Conservation (phyloP, 2,329 filamentous ascomycete species). For the Diaporthe ampelina region DNA sequence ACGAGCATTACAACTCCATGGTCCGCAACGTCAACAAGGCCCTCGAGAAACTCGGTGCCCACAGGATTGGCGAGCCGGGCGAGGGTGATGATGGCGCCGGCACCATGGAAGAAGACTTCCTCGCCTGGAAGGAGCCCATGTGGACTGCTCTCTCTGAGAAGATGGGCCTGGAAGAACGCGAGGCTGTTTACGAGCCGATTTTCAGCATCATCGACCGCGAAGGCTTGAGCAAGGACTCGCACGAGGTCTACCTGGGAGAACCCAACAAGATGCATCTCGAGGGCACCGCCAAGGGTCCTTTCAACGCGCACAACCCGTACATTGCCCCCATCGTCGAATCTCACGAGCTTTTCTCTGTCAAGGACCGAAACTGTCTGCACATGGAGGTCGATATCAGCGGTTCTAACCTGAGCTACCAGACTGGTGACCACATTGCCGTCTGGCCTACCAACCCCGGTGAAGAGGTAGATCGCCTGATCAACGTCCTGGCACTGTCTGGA, state of each 20-base stretch:
- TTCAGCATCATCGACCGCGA: constrained; percentile 86
- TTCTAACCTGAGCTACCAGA: constrained; percentile 93
- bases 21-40: constrained; percentile 90
- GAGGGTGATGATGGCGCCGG: constrained; percentile 98
- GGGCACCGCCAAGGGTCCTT: constrained; percentile 85
- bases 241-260: constrained; percentile 93
- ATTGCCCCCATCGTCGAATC: constrained; percentile 95
- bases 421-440: constrained; percentile 95
- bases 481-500: constrained; percentile 79
- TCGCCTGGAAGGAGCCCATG: constrained; percentile 99
- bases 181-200: constrained; percentile 94
- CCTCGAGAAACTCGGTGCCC: constrained; percentile 84
- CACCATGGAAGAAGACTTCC: constrained; percentile 99
- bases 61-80: constrained; percentile 87
- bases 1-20: constrained; percentile 99
- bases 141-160: constrained; percentile 87
- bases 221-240: constrained; percentile 79
- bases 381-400: constrained; percentile 93
- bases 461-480: constrained; percentile 91
- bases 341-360: constrained; percentile 89
- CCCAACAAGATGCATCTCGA: constrained; percentile 97
- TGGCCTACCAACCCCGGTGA: constrained; percentile 97
- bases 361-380: constrained; percentile 95
- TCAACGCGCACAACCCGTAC: constrained; percentile 96
- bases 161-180: constrained; percentile 93